Evolutionary conservation across 129 eudicot genomes (phyloP).

Genomic region (Dittrichia graveolens): DNA sequence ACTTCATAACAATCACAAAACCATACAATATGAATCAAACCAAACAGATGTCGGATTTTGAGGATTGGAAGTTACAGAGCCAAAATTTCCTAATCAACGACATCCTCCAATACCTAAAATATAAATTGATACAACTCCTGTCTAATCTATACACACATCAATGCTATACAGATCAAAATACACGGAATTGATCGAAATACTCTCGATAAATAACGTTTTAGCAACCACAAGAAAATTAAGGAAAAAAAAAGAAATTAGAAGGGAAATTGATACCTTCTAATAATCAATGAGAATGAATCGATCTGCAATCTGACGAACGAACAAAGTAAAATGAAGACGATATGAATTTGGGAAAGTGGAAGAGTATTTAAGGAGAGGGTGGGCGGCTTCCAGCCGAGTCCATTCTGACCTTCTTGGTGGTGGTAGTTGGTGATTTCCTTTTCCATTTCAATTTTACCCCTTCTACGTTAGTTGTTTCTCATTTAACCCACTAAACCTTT

Average conservation of each 20-base stretch:
- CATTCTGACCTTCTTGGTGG: constrained; percentile 30
- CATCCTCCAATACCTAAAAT: not conserved
- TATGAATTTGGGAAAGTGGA: constrained; percentile 23
- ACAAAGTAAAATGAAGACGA: constrained; percentile 1
- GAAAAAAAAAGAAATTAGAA: not conserved
- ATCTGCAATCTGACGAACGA: constrained; percentile 13
- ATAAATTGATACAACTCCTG: not conserved
- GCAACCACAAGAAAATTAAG: constrained; percentile 13
- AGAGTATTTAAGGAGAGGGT: constrained; percentile 23
- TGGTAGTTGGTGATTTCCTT: constrained; percentile 31
- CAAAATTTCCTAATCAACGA: not conserved
- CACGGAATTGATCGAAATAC: constrained; percentile 21
- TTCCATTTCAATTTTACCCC: not conserved
- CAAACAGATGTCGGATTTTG: not conserved
- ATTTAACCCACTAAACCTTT: constrained; percentile 1
- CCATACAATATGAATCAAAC: constrained; percentile 11
- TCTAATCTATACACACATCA: constrained; percentile 15
- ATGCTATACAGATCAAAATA: constrained; percentile 9
- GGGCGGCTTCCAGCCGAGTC: constrained; percentile 30
- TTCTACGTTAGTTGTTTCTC: not conserved
- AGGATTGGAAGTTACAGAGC: constrained; percentile 4
- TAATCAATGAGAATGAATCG: constrained; percentile 13
- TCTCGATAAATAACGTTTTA: not conserved
- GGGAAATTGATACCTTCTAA: constrained; percentile 20
- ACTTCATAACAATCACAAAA: constrained; percentile 7